phyloP scores from a whole-genome alignment of 1,284 basidiomycete species.

The Stereum hirsutum region DNA sequence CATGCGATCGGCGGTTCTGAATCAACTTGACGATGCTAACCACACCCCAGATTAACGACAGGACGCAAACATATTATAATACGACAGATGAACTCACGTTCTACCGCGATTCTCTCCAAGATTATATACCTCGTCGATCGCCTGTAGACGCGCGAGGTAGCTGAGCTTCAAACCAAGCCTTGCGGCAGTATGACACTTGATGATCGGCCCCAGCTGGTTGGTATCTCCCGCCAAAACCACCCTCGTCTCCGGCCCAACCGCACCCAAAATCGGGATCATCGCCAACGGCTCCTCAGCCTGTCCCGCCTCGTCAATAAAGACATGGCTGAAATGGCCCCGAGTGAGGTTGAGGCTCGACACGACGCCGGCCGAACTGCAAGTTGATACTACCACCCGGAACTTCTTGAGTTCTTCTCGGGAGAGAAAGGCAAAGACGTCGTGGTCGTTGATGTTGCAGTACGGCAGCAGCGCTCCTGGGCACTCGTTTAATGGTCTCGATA shows the following conservation, averaged over 20 bases:
- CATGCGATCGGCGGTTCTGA: conserved; percentile 52
- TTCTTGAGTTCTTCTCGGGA: conserved; percentile 22
- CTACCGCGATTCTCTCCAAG: conserved; percentile 25
- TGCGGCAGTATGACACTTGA: conserved; percentile 41
- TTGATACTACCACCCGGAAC: conserved; percentile 41
- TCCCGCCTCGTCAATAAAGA: conserved; percentile 34
- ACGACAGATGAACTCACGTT: conserved; percentile 33
- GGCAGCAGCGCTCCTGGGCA: conserved; percentile 21
- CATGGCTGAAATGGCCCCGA: conserved; percentile 25
- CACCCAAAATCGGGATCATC: conserved; percentile 45
- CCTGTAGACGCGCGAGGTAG: conserved; percentile 50
- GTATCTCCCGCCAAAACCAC: conserved; percentile 53
- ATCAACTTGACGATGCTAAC: conserved; percentile 38
- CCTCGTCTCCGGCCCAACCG: conserved; percentile 42
- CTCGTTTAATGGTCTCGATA: conserved; percentile 25
- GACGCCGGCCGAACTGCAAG: conserved; percentile 41
- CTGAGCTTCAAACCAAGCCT: conserved; percentile 40
- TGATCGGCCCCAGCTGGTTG: conserved; percentile 54
- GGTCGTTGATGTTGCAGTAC: conserved; percentile 30
- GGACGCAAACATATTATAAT: background rate
- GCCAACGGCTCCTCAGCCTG: conserved; percentile 48
- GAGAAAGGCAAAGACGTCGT: conserved; percentile 33
- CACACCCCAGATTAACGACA: no score
- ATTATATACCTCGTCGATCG: conserved; percentile 36
- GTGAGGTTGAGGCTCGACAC: conserved; percentile 32